Percentiles rank a stretch among this genome's conserved stretches.
These are phyloP conservation scores for Amphirosellinia nigrospora DNA, from an alignment of 495 filamentous ascomycete species.

Conservation along the genomic window DNA sequence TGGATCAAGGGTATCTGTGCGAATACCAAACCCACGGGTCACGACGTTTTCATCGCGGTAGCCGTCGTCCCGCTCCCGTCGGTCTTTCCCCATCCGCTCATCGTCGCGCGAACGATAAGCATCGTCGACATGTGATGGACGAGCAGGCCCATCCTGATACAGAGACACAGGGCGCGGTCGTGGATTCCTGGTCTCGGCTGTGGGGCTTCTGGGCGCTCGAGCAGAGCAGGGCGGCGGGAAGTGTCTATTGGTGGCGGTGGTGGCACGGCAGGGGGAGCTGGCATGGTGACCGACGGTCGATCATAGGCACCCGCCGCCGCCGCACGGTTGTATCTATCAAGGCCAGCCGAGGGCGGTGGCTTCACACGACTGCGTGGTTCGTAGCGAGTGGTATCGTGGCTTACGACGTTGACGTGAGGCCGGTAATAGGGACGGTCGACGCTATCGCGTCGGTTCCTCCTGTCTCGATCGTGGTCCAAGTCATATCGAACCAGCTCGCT, in stretches of 20 bases:
- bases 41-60: conserved; percentile 48
- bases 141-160: conserved; percentile 51
- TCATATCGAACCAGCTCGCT: conserved; percentile 73
- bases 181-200: conserved; percentile 38
- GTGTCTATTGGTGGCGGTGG: conserved; percentile 42
- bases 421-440: conserved; percentile 63
- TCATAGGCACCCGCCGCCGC: conserved; percentile 51
- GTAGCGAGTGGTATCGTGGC: conserved; percentile 61
- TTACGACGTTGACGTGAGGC: conserved; percentile 64
- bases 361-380: conserved; percentile 58
- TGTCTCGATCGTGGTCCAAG: conserved; percentile 54
- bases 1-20: conserved; percentile 44
- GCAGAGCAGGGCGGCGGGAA: conserved; percentile 34
- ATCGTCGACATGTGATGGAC: conserved; percentile 47
- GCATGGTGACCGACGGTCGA: conserved; percentile 50
- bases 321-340: conserved; percentile 61
- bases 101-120: conserved; percentile 50
- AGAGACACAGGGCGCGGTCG: conserved; percentile 52
- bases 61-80: conserved; percentile 43
- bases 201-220: conserved; percentile 44
- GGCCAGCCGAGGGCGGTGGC: conserved; percentile 65
- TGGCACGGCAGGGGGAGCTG: conserved; percentile 45
- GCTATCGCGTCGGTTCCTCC: conserved; percentile 56
- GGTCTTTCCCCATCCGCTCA: conserved; percentile 37
- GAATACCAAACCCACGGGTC: conserved; percentile 53